Evolutionary conservation across 768 basidiomycete genomes (phyloP).

Genomic region (Epithele typhae): DNA sequence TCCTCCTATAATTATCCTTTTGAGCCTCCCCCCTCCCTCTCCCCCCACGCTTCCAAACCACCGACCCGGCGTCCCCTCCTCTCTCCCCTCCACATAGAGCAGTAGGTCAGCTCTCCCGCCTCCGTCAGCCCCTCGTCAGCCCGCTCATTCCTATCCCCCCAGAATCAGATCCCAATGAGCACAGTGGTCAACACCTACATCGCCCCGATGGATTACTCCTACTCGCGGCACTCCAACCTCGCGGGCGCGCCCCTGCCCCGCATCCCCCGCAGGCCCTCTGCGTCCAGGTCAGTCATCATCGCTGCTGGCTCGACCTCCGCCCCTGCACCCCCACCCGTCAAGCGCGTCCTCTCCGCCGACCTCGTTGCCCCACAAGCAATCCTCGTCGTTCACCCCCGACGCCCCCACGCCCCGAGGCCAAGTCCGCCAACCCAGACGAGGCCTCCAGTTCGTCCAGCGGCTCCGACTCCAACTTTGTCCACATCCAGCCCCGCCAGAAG

Average conservation of each 20-base stretch:
- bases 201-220: constrained; percentile 19
- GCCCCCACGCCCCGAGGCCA: constrained; percentile 13
- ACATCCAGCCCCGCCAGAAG: constrained; percentile 22
- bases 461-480: constrained; percentile 17
- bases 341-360: constrained; percentile 52
- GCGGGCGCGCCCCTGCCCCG: constrained; percentile 60
- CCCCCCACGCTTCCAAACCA: constrained; percentile 3
- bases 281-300: constrained; percentile 16
- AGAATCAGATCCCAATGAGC: constrained; percentile 13
- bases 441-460: constrained; percentile 13
- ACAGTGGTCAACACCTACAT: constrained; percentile 11
- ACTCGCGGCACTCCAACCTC: constrained; percentile 39
- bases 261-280: constrained; percentile 48
- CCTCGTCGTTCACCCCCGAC: constrained; percentile 25
- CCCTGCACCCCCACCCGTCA: constrained; percentile 30
- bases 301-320: constrained; percentile 7
- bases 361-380: constrained; percentile 6
- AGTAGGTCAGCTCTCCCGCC: background rate
- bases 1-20: constrained; percentile 13
- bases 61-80: constrained; percentile 6
- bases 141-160: constrained; percentile 1
- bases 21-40: background rate
- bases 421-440: background rate
- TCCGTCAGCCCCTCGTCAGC: background rate
- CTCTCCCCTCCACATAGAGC: constrained; percentile 5